Evolutionary conservation across 768 basidiomycete species (phyloP).

Genomic region (Suillus subaureus): DNA sequence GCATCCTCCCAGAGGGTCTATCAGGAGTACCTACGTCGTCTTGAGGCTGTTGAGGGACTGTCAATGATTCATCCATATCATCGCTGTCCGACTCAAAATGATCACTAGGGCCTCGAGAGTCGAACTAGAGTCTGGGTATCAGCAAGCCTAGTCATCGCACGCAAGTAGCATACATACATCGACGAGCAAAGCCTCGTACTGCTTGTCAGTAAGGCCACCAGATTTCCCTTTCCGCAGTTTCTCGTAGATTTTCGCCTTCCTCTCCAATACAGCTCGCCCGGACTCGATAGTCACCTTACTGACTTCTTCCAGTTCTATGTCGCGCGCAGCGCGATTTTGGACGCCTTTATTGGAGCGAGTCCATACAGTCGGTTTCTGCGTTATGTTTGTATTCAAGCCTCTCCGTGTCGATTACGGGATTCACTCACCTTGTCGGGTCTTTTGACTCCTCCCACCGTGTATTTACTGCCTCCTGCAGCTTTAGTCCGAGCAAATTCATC

Average conservation of each 20-base stretch:
- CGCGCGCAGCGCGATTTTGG: constrained; percentile 58
- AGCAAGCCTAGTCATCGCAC: background rate
- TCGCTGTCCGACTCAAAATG: constrained; percentile 70
- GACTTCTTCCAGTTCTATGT: constrained; percentile 70
- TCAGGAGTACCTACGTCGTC: constrained; percentile 38
- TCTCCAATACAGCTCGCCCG: constrained; percentile 68
- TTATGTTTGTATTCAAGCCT: background rate
- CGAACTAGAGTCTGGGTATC: constrained; percentile 51
- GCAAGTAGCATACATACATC: constrained; percentile 57
- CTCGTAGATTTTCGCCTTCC: constrained; percentile 81
- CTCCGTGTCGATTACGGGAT: background rate
- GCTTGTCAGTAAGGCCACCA: constrained; percentile 74
- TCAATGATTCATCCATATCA: constrained; percentile 77
- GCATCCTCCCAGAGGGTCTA: background rate
- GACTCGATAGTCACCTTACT: constrained; percentile 73
- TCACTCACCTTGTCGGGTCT: constrained; percentile 67
- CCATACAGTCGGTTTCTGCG: constrained; percentile 80
- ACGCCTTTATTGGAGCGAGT: constrained; percentile 77
- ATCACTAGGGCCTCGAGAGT: constrained; percentile 52
- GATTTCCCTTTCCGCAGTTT: constrained; percentile 77
- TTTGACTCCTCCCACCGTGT: constrained; percentile 63
- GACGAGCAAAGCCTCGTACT: constrained; percentile 72
- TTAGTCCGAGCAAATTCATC: constrained; percentile 69
- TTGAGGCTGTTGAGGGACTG: constrained; percentile 50
- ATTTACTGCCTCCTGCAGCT: constrained; percentile 51